These are phyloP conservation scores for Elaeis guineensis DNA, from an alignment of 176 grass and related monocot genomes.

Conservation along the genomic window DNA sequence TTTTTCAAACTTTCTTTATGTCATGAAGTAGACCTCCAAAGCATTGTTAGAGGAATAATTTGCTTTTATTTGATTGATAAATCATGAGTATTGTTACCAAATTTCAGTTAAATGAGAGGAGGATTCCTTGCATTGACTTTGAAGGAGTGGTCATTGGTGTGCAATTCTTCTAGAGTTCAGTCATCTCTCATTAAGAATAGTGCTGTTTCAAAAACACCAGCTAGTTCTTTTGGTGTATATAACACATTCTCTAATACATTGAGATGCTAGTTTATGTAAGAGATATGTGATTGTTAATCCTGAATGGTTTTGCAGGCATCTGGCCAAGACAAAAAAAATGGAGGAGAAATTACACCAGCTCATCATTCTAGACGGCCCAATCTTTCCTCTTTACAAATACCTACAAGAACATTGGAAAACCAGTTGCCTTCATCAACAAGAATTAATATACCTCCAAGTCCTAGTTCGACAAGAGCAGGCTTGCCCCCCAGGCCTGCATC, in stretches of 20 bases:
- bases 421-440: slow-evolving; percentile 35
- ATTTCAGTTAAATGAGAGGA: too few relatives aligned
- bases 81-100: too few relatives aligned
- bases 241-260: neutral
- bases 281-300: neutral
- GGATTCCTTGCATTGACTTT: too few relatives aligned
- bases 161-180: too few relatives aligned
- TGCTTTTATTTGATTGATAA: too few relatives aligned
- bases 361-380: slow-evolving; percentile 24
- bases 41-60: too few relatives aligned
- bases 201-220: neutral
- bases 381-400: slow-evolving; percentile 68
- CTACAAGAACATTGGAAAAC: slow-evolving; percentile 62
- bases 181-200: too few relatives aligned
- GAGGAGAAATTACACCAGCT: slow-evolving; percentile 4
- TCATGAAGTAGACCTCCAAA: too few relatives aligned
- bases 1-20: too few relatives aligned
- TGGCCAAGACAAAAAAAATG: slow-evolving; percentile 4
- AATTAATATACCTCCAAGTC: slow-evolving; percentile 48
- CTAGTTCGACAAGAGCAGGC: slow-evolving; percentile 48
- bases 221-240: slow-evolving; percentile 3
- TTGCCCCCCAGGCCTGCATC: slow-evolving; percentile 68
- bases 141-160: too few relatives aligned
- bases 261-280: neutral
- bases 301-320: slow-evolving; percentile 13